These are phyloP conservation scores for Neofusicoccum kwambonambiense DNA, from an alignment of 2,329 filamentous ascomycete species.

Conservation along the genomic window DNA sequence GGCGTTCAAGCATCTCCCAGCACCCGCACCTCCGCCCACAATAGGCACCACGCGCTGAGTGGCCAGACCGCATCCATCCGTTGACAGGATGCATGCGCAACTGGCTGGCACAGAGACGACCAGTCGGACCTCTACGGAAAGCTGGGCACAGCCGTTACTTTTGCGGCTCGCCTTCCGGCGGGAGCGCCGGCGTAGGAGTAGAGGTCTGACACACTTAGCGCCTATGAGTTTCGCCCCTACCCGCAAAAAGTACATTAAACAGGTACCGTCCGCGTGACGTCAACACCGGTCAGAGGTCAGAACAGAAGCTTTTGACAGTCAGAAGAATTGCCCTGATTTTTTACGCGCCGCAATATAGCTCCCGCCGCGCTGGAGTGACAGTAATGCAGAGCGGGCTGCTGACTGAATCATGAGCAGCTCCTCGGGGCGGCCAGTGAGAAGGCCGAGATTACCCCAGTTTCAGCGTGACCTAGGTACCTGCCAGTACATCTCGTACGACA, in stretches of 20 bases:
- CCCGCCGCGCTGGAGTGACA: not conserved
- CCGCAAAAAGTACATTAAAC: not conserved
- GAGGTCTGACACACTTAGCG: not conserved
- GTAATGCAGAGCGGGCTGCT: not conserved
- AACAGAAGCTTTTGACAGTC: not conserved
- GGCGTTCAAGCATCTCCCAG: not conserved
- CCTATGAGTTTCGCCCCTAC: not conserved
- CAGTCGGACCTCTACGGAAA: not conserved
- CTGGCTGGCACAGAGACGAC: not conserved
- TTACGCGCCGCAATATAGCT: not conserved
- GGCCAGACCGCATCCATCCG: not conserved
- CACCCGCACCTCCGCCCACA: not conserved
- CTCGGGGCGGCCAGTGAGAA: not conserved
- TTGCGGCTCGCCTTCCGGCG: not conserved
- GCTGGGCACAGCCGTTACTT: not conserved
- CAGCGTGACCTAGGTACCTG: not conserved
- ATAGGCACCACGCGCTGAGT: not conserved
- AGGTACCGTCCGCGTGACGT: not conserved
- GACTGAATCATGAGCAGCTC: not conserved
- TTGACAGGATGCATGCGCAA: not conserved
- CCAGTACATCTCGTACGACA: not conserved
- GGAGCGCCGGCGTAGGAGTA: not conserved
- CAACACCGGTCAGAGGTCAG: not conserved
- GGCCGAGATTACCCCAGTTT: not conserved
- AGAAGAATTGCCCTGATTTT: not conserved